Conservation (phyloP, 2,329 filamentous ascomycete species). For the Bretziella fagacearum region DNA sequence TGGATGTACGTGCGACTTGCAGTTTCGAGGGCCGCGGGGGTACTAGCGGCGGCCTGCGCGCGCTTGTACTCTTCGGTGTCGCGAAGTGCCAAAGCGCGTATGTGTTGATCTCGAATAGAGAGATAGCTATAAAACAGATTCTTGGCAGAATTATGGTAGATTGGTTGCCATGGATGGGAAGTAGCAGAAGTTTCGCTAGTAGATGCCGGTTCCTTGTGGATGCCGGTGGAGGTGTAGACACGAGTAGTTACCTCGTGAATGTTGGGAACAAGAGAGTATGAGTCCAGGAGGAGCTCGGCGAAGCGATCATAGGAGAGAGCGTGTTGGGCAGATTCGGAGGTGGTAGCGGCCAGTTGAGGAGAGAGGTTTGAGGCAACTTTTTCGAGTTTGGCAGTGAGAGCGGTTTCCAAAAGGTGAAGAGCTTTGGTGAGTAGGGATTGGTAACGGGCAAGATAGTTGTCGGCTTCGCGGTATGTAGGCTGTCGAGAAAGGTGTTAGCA, state of each 20-base stretch:
- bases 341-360: constrained; percentile 35
- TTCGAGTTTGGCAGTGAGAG: constrained; percentile 35
- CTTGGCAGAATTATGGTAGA: constrained; percentile 36
- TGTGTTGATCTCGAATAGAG: constrained; percentile 34
- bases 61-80: constrained; percentile 35
- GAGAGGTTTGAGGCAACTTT: constrained; percentile 37
- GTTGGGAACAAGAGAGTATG: constrained; percentile 38
- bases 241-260: constrained; percentile 34
- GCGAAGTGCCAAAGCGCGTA: constrained; percentile 35
- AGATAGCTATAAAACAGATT: constrained; percentile 39
- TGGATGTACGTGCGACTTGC: constrained; percentile 42
- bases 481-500: constrained; percentile 22
- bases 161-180: constrained; percentile 16
- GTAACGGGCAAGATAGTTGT: constrained; percentile 76
- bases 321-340: constrained; percentile 42
- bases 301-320: constrained; percentile 44
- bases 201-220: constrained; percentile 25
- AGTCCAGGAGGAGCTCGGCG: constrained; percentile 39
- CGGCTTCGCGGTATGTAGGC: constrained; percentile 72
- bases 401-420: constrained; percentile 43
- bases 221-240: constrained; percentile 36
- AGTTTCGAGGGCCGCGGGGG: constrained; percentile 33
- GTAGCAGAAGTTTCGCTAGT: constrained; percentile 24
- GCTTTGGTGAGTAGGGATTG: constrained; percentile 57
- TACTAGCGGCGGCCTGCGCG: constrained; percentile 27